Percentiles rank a stretch among this genome's conserved stretches.
Conservation (phyloP, 1,284 basidiomycete genomes). For the Xanthoconium separans region DNA sequence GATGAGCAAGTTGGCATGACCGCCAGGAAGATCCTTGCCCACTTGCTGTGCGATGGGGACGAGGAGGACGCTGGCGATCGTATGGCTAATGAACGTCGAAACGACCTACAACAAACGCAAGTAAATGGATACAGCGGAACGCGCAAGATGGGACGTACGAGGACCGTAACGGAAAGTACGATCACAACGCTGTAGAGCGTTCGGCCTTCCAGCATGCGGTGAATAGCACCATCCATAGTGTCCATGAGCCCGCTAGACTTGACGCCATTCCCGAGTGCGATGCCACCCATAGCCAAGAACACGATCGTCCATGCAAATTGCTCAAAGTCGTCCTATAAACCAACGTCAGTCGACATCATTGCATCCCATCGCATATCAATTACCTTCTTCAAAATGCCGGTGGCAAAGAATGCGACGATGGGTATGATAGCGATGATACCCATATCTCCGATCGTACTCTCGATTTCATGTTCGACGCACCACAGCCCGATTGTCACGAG, state of each 20-base stretch:
- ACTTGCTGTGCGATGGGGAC: conserved; percentile 96
- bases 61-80: conserved; percentile 93
- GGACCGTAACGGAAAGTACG: conserved; percentile 80
- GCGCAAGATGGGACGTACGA: conserved; percentile 55
- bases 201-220: conserved; percentile 68
- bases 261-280: conserved; percentile 94
- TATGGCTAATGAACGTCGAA: conserved; percentile 93
- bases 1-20: conserved; percentile 79
- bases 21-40: conserved; percentile 69
- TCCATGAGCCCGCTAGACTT: conserved; percentile 86
- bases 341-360: neutral
- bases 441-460: conserved; percentile 90
- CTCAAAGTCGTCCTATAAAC: conserved; percentile 85
- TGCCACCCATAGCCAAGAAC: conserved; percentile 97
- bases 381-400: conserved; percentile 92
- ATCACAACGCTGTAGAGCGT: conserved; percentile 82
- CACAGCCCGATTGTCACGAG: conserved; percentile 87
- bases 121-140: conserved; percentile 4
- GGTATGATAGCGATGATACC: conserved; percentile 96
- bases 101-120: conserved; percentile 49
- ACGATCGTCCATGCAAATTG: conserved; percentile 94
- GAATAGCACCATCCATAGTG: conserved; percentile 72
- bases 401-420: conserved; percentile 92
- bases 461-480: conserved; percentile 87
- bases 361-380: neutral